Evolutionary conservation across 768 basidiomycete species (phyloP).

Genomic region (Russula sp.): DNA sequence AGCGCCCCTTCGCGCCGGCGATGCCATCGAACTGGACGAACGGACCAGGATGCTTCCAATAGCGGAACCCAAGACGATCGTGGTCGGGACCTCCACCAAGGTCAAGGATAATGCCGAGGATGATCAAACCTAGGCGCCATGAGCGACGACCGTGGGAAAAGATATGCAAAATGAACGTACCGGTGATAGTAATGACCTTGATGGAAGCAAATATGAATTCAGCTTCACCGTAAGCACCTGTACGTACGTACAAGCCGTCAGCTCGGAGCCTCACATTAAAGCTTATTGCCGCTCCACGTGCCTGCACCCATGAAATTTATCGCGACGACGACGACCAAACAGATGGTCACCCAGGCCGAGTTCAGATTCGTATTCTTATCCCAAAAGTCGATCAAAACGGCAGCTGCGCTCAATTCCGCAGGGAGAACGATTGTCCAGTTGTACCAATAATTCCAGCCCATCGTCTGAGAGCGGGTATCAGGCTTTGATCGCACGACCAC

Average conservation of each 20-base stretch:
- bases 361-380: constrained; percentile 46
- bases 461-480: constrained; percentile 24
- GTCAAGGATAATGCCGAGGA: constrained; percentile 64
- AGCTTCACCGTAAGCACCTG: constrained; percentile 71
- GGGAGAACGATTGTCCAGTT: constrained; percentile 65
- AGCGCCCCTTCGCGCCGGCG: constrained; percentile 63
- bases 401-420: constrained; percentile 67
- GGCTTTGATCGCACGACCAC: neutral
- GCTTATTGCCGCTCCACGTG: neutral
- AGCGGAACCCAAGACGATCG: constrained; percentile 64
- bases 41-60: constrained; percentile 87
- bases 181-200: constrained; percentile 82
- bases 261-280: neutral
- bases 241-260: neutral
- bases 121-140: constrained; percentile 35
- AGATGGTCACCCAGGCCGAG: constrained; percentile 77
- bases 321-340: constrained; percentile 60
- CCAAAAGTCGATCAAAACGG: constrained; percentile 77
- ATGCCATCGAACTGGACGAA: constrained; percentile 70
- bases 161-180: constrained; percentile 31
- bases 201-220: constrained; percentile 89
- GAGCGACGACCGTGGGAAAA: constrained; percentile 37
- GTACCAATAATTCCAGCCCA: constrained; percentile 51
- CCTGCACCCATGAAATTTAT: constrained; percentile 20
- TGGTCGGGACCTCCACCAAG: constrained; percentile 84